Conservation (phyloP, 2,329 filamentous ascomycete species). For the Colletotrichum tofieldiae region DNA sequence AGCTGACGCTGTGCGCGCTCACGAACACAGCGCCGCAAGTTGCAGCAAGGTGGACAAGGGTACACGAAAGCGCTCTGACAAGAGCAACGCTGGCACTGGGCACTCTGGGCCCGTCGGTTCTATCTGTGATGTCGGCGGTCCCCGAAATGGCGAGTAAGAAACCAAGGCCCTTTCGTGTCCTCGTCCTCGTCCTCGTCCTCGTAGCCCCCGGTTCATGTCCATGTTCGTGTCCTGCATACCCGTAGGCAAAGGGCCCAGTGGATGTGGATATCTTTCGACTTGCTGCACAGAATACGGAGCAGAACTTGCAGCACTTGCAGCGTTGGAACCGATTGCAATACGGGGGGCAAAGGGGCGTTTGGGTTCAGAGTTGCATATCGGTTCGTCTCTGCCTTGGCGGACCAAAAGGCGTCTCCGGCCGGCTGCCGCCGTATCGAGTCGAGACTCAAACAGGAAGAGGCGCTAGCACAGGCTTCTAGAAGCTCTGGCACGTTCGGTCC, state of each 20-base stretch:
- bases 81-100: background rate
- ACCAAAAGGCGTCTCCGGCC: conserved; percentile 2
- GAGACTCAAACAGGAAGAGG: conserved; percentile 1
- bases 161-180: background rate
- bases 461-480: conserved; percentile 18
- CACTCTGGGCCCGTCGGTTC: background rate
- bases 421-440: background rate
- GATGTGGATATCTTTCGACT: background rate
- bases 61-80: conserved; percentile 3
- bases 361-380: conserved; percentile 10
- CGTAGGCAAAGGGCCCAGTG: background rate
- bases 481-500: background rate
- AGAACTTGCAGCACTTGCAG: conserved; percentile 5
- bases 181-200: background rate
- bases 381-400: conserved; percentile 13
- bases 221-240: conserved; percentile 13
- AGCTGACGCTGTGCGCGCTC: background rate
- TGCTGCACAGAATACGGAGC: conserved; percentile 15
- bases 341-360: conserved; percentile 5
- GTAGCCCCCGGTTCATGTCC: background rate
- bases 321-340: conserved; percentile 9
- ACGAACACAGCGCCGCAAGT: background rate
- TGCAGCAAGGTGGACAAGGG: conserved; percentile 13
- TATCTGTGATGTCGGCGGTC: background rate
- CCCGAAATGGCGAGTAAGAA: background rate